Evolutionary conservation across 257 asterid genomes (phyloP).

Genomic region (Scutellaria baicalensis): DNA sequence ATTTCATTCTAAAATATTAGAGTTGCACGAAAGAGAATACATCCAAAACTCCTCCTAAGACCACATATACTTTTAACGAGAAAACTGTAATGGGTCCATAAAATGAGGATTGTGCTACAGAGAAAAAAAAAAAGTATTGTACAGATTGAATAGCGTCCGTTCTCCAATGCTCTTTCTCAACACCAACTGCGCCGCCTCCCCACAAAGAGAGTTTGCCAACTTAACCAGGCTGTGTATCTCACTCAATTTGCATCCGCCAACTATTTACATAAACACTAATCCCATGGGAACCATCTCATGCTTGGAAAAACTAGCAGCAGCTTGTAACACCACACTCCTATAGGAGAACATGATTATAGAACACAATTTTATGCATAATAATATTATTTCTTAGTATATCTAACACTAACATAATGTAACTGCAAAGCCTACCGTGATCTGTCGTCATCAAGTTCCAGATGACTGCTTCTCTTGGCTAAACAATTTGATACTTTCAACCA

Average conservation of each 20-base stretch:
- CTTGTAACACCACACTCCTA: conserved; percentile 2
- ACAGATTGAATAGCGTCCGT: conserved; percentile 20
- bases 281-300: conserved; percentile 1
- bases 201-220: conserved; percentile 25
- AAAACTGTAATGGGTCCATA: conserved; percentile 40
- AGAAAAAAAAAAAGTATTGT: conserved; percentile 42
- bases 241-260: background rate
- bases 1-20: background rate
- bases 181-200: conserved; percentile 28
- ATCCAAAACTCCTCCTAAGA: conserved; percentile 37
- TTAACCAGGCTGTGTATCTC: background rate
- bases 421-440: conserved; percentile 28
- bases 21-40: conserved; percentile 8
- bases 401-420: background rate
- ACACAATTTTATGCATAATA: background rate
- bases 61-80: conserved; percentile 34
- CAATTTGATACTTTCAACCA: conserved; percentile 42
- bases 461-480: conserved; percentile 50
- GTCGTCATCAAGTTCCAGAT: conserved; percentile 27
- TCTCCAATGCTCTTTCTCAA: conserved; percentile 7
- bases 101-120: conserved; percentile 45
- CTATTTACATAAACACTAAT: conserved; percentile 26
- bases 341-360: background rate
- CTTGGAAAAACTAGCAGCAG: background rate
- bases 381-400: background rate